These are phyloP conservation scores for Tribonema minus DNA, from an alignment of 108 stramenopile genomes.

Conservation along the genomic window DNA sequence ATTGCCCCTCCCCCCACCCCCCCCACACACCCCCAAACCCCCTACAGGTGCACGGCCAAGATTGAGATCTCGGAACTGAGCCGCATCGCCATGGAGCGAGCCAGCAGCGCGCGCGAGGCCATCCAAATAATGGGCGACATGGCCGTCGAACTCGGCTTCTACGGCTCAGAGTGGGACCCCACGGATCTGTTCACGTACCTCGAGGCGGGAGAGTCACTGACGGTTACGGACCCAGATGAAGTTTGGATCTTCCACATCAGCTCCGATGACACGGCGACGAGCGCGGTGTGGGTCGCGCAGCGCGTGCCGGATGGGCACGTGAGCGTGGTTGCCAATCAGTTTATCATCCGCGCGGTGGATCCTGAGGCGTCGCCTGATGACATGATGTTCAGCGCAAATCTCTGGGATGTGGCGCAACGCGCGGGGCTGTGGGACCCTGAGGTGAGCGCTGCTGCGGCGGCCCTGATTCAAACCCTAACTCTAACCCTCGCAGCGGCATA, in stretches of 20 bases:
- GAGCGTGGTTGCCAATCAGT: slow-evolving; percentile 73
- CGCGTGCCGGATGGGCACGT: slow-evolving; percentile 64
- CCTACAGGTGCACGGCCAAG: slow-evolving; percentile 67
- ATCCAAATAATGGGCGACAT: slow-evolving; percentile 72
- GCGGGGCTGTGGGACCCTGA: slow-evolving; percentile 57
- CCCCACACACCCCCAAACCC: too few species aligned
- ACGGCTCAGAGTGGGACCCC: slow-evolving; percentile 63
- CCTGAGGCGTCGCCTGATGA: slow-evolving; percentile 50
- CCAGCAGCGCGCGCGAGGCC: slow-evolving; percentile 65
- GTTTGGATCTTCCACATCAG: slow-evolving; percentile 78
- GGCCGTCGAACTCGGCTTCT: slow-evolving; percentile 73
- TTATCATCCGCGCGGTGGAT: slow-evolving; percentile 60
- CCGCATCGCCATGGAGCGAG: slow-evolving; percentile 70
- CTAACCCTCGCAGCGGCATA: too few species aligned
- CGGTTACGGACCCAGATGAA: slow-evolving; percentile 64
- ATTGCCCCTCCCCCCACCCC: too few species aligned
- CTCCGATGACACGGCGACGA: slow-evolving; percentile 68
- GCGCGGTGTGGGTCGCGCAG: slow-evolving; percentile 79
- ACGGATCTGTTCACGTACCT: slow-evolving; percentile 7
- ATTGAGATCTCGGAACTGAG: slow-evolving; percentile 69
- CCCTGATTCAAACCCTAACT: too few species aligned
- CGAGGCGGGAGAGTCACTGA: slow-evolving; percentile 68
- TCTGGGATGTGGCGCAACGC: slow-evolving; percentile 63
- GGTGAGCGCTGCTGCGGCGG: slow-evolving; percentile 49
- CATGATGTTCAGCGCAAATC: slow-evolving; percentile 64